Evolutionary conservation across 1,284 basidiomycete species (phyloP), one percentile per base, ranked within the genome.

Genomic region (Thecaphora frezii): DNA sequence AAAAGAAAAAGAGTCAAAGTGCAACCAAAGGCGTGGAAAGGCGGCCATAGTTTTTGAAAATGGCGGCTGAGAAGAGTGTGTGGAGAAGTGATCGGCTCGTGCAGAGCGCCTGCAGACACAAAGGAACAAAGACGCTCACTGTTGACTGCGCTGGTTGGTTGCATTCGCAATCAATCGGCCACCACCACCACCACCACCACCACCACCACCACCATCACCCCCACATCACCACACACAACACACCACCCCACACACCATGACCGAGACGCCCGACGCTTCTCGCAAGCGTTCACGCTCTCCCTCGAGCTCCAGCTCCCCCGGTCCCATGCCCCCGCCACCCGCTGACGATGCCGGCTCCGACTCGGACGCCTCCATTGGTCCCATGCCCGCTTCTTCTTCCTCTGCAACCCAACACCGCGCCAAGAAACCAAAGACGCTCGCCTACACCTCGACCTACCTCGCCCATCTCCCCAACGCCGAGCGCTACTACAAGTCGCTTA

Each of bases 401-500:
- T 30, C 14, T 14, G 28, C 8, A 30, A 66, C 71, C 54, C 54
- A 73, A 44, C 81, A 80, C 80, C 87, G 93, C 40, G 92, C 94
- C 2, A 73, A 71, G 56, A 63, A 54, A 37, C 53, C 50, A 5
- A 62, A 53, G 42, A 43, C 33, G 3, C 54, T 90, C 12, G 86
- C 86, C 1, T 87, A 90, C 69, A 88, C 90, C 82, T 85, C 86
- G 64, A 83, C 97, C 26, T 97, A 90, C 80, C 84, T 98, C 44
- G 90, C 91, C 44, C 90, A 94, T 79, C 83, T 99, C 25, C 96
- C 96, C 1, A 86, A 86, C 71, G 86, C 92, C 47, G 91, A 97
- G 76, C 87, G 96, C 68, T 99, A 98, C 81, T 89, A 88, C 82
- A 93, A 94, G 82, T 93, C 90, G 58, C 96, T 98, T 81, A 98